phyloP scores from a whole-genome alignment of 805 yeast genomes.

The Metschnikowia bowlesiae region DNA sequence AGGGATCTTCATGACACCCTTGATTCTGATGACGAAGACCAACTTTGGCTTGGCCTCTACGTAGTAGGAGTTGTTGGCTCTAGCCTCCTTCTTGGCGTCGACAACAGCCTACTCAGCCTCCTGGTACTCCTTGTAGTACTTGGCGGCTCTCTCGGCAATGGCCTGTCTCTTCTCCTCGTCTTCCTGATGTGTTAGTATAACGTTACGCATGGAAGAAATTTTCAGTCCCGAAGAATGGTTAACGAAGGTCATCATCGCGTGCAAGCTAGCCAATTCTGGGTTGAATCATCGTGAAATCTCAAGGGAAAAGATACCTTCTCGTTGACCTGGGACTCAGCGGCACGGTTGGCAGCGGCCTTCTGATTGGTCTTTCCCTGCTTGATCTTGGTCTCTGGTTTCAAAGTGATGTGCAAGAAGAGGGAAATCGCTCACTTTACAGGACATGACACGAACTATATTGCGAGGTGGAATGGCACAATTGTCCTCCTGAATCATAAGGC shows the following conservation, averaged over 20 bases:
- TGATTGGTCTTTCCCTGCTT: constrained; percentile 78
- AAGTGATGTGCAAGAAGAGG: constrained; percentile 21
- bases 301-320: constrained; percentile 63
- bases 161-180: constrained; percentile 55
- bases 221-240: constrained; percentile 89
- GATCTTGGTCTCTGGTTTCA: constrained; percentile 80
- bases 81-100: constrained; percentile 88
- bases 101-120: constrained; percentile 86
- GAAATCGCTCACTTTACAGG: too few relatives aligned
- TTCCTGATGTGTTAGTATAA: constrained; percentile 27
- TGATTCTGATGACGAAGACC: constrained; percentile 95
- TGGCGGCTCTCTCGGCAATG: constrained; percentile 91
- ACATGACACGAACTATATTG: too few relatives aligned
- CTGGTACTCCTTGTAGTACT: constrained; percentile 91
- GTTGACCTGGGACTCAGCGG: constrained; percentile 76
- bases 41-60: constrained; percentile 93
- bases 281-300: constrained; percentile 48
- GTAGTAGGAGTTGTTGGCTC: constrained; percentile 90
- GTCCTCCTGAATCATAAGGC: too few relatives aligned
- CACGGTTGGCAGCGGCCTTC: constrained; percentile 70
- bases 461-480: too few relatives aligned
- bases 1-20: constrained; percentile 98
- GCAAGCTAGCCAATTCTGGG: constrained; percentile 56
- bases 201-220: constrained; percentile 13
- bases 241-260: constrained; percentile 69